Evolutionary conservation across 306 rosid genomes (phyloP), one percentile per base, ranked within the genome.

Genomic region (Inga leiocalycina): DNA sequence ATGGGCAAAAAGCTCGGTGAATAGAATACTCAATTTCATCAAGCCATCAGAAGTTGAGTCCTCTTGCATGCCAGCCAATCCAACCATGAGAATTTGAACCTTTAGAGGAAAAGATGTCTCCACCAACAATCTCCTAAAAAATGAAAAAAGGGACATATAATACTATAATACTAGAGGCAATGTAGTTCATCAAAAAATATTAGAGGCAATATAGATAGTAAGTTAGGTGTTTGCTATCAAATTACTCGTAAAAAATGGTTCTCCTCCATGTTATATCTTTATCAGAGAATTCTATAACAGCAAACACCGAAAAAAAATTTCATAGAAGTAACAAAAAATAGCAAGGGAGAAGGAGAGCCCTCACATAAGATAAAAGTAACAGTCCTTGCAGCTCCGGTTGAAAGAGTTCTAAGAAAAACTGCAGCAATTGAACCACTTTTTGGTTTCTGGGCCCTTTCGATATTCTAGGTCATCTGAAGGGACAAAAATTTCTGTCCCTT

Each of bases 391-490:
- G 69, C 61, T 27, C 79, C n/a, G 49, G 70, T 66, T 84, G 24
- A 75, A 78, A 12, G 52, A 9, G 15, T 62, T 71, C 81, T 89
- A 90, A 57, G 72, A 88, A 84, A 85, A 84, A 46, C 81, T 82
- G 89, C 99, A 95, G 82, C 99, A 95, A 35, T 73, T 84, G 85
- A 37, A 89, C 49, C 79, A 78, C 66, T 80, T 79, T 86, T 87
- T 89, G 49, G 89, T n/a, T 71, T 71, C 57, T 12, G 59, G 22
- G 56, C n/a, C 82, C 51, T 85, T 80, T 45, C 32, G 79, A 72
- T 30, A 64, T 64, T 80, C 87, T 0, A 90, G 89, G 67, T 91
- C 97, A 72, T 86, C 91, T 34, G 82, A 88, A 20, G 88, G 90
- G 67, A 92, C 90, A 84, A 81, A 79, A 81, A 96, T 83, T 35